Conservation (phyloP, 1,284 basidiomycete species). For the Heliocybe sulcata region DNA sequence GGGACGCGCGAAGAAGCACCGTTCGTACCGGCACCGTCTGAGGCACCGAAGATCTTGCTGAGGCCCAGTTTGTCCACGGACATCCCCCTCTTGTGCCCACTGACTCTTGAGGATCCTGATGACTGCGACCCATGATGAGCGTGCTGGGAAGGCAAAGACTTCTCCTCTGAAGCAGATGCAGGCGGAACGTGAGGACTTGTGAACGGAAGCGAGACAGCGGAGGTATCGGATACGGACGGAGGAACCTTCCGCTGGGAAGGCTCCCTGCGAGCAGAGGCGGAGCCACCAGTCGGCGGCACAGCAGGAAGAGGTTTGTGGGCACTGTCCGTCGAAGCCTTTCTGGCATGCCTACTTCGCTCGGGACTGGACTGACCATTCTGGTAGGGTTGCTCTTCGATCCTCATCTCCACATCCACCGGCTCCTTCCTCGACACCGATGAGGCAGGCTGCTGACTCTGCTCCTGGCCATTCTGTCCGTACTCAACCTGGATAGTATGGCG, state of each 20-base stretch:
- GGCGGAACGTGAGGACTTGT: neutral
- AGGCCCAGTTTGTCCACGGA: constrained; percentile 75
- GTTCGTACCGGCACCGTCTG: constrained; percentile 15
- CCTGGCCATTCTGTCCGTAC: constrained; percentile 50
- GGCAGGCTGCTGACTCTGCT: constrained; percentile 6
- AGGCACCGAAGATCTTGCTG: constrained; percentile 47
- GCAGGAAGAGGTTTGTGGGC: constrained; percentile 2
- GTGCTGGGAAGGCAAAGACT: constrained; percentile 6
- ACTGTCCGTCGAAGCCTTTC: neutral
- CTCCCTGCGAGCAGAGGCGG: neutral
- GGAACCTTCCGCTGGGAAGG: neutral
- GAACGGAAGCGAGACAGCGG: neutral
- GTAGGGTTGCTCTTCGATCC: neutral
- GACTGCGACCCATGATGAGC: constrained; percentile 18
- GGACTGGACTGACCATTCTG: neutral
- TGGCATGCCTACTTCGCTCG: constrained; percentile 6
- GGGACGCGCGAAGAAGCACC: constrained; percentile 29
- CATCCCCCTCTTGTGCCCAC: constrained; percentile 50
- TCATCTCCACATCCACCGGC: constrained; percentile 9
- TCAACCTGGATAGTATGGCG: constrained; percentile 91
- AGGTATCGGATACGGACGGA: neutral
- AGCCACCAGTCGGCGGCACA: neutral
- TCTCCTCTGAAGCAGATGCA: neutral
- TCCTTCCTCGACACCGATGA: constrained; percentile 9
- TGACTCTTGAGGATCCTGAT: constrained; percentile 30